Base-by-base conservation (phyloP, 768 basidiomycete species). In the Pleurotus giganteus region DNA sequence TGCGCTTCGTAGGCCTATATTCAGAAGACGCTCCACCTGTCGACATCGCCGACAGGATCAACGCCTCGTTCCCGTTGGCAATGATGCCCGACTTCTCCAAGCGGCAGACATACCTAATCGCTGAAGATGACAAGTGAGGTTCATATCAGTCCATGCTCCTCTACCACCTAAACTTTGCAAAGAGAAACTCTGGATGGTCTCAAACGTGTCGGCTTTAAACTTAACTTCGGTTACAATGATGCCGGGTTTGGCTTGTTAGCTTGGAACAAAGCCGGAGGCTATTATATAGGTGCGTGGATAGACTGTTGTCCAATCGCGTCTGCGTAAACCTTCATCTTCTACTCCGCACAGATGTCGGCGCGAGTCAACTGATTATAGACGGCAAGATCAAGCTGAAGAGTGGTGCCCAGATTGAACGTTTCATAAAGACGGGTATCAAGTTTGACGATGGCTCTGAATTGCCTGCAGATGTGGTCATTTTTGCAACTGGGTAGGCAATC, bases 371-470 rank as follows among this genome's bases (percentile, higher is more conserved):
- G 58, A 81, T 88, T 61, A 77, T 79, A 42, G 82, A 86, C 61
- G 84, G 85, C 4, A 81, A 83, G 63, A 84, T 89, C 72, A 86
- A 86, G 65, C 67, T 89, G 54, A 88, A 88, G 70, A 84, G 78
- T 67, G 83, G 83, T 53, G 69, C 70, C 45, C 68, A 72, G 43
- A 78, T 88, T 53, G 65, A 74, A 53, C 63, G 63, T 19, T 80
- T 82, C 63, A 76, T 71, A 2, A 59, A 69, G 41, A 61, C 53
- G n/a, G 76, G 78, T 4, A 56, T 84, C 23, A 64, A 67, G 39
- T 84, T 83, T 54, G 75, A 78, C 12, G 68, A 83, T 55, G 79
- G 81, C 1, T 72, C 66, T 34, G 69, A 72, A 43, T 63, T 83
- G 4, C 50, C 70, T 15, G 81, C 78, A 7, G 83, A 85, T 58